Conservation (phyloP, 495 filamentous ascomycete genomes). For the Daldinia concentrica region DNA sequence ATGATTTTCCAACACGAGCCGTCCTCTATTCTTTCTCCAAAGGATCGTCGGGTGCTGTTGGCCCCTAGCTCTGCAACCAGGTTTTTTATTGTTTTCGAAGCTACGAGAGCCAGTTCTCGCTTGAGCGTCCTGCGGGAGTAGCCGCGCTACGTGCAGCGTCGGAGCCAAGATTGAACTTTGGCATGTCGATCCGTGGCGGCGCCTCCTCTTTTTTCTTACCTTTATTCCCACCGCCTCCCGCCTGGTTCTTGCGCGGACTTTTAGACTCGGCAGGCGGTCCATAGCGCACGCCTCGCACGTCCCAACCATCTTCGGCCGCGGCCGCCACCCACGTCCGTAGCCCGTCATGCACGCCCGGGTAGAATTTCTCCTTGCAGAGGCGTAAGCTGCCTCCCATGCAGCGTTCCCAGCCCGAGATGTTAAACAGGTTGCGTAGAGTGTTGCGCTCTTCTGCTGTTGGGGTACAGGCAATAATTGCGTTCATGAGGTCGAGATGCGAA, state of each 20-base stretch:
- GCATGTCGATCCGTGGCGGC: slow-evolving; percentile 66
- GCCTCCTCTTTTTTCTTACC: slow-evolving; percentile 42
- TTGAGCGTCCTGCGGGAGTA: slow-evolving; percentile 33
- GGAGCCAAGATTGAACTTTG: slow-evolving; percentile 59
- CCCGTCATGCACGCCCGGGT: slow-evolving; percentile 86
- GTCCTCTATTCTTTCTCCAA: slow-evolving; percentile 2
- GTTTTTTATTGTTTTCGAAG: slow-evolving; percentile 21
- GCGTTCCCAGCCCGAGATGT: slow-evolving; percentile 90
- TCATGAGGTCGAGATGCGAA: slow-evolving; percentile 89
- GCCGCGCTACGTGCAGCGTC: slow-evolving; percentile 26
- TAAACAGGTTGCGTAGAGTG: slow-evolving; percentile 75
- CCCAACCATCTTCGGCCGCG: slow-evolving; percentile 87
- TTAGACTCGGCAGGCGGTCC: slow-evolving; percentile 66
- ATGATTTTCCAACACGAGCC: not conserved
- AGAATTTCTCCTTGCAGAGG: slow-evolving; percentile 97
- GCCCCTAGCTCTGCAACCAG: not conserved
- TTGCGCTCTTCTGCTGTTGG: slow-evolving; percentile 79
- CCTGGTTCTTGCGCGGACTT: slow-evolving; percentile 58
- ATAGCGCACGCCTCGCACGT: slow-evolving; percentile 76
- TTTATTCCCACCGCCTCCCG: slow-evolving; percentile 38
- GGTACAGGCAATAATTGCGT: slow-evolving; percentile 87
- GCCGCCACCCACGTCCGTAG: slow-evolving; percentile 91
- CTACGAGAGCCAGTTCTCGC: slow-evolving; percentile 52
- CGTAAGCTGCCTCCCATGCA: slow-evolving; percentile 83
- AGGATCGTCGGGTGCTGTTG: slow-evolving; percentile 10